phyloP scores from a whole-genome alignment of 1,284 basidiomycete genomes.

The Flammula alnicola region DNA sequence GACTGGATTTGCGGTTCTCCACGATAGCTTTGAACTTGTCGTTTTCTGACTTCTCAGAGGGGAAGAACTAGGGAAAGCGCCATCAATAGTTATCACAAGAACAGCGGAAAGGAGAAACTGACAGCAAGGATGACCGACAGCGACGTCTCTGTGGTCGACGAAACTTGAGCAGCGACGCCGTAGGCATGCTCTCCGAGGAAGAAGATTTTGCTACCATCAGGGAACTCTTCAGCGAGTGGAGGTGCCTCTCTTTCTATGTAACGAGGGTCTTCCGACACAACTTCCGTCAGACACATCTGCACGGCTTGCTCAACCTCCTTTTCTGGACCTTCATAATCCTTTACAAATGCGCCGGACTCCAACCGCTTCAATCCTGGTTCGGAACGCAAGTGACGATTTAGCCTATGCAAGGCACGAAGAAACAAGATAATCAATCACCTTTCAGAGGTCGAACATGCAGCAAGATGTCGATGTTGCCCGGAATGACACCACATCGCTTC shows the following conservation, averaged over 20 bases:
- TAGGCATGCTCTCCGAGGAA: slow-evolving; percentile 95
- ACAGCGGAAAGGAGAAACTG: slow-evolving; percentile 33
- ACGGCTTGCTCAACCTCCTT: slow-evolving; percentile 88
- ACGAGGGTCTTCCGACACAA: slow-evolving; percentile 87
- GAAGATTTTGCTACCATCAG: slow-evolving; percentile 89
- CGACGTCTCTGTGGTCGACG: slow-evolving; percentile 65
- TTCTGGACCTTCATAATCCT: slow-evolving; percentile 87
- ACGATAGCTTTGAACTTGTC: slow-evolving; percentile 76
- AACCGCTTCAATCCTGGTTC: slow-evolving; percentile 82
- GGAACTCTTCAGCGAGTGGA: slow-evolving; percentile 88
- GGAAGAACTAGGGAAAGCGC: slow-evolving; percentile 83
- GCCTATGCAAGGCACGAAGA: neutral
- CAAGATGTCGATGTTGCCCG: slow-evolving; percentile 80
- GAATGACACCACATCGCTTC: slow-evolving; percentile 88
- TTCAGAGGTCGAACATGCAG: slow-evolving; percentile 88
- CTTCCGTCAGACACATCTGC: slow-evolving; percentile 81
- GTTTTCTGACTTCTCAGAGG: slow-evolving; percentile 78
- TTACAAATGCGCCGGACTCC: slow-evolving; percentile 89
- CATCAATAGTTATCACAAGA: slow-evolving; percentile 8
- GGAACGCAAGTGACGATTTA: neutral
- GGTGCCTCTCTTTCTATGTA: slow-evolving; percentile 85
- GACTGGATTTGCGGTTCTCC: slow-evolving; percentile 51
- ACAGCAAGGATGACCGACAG: slow-evolving; percentile 85
- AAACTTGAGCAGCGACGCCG: slow-evolving; percentile 93
- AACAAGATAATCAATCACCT: slow-evolving; percentile 48